Evolutionary conservation across 768 basidiomycete species (phyloP), one percentile per base, ranked within the genome.

Genomic region (Phaeolepiota aurea): DNA sequence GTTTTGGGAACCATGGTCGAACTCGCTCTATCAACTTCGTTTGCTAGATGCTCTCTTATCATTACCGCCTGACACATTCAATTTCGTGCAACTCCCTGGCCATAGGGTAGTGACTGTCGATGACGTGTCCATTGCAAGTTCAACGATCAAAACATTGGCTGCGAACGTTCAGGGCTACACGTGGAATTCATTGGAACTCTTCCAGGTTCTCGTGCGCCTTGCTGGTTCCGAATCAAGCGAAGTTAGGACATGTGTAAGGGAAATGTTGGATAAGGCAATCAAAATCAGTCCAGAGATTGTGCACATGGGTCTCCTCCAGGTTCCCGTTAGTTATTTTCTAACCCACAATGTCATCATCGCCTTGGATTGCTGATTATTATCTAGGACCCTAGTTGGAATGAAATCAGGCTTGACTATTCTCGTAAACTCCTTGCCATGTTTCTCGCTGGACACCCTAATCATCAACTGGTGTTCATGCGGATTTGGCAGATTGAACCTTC

Each of bases 391-490:
- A 73, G 79, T 3, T 96, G 94, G 87, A 88, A 85, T 51, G 79
- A 87, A 15, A 82, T 89, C 36, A 84, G 92, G 15, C 61, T 76
- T n/a, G 89, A 90, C 49, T 88, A 97, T 58, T 79, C 88, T 2
- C 77, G 82, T 43, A 84, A 85, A 49, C 68, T 97, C 11, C 69
- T 98, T 37, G 72, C 79, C 25, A 87, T 90, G 79, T 97, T 97
- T 66, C 70, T 97, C 31, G 82, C 81, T 14, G 88, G 90, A 12
- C 87, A 93, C 53, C 91, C 92, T 5, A 92, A 92, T 50, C 91
- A 96, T 52, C 90, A 96, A 49, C 76, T 99, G 7, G 92, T 97
- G 42, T 97, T 98, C 66, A 91, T 94, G 79, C 77, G 91, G 36
- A 80, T 99, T 41, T 93, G 89, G 86, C 88, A 93, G 54, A 83